phyloP scores from a whole-genome alignment of 75 land plant genomes.

The Azolla pinnata region DNA sequence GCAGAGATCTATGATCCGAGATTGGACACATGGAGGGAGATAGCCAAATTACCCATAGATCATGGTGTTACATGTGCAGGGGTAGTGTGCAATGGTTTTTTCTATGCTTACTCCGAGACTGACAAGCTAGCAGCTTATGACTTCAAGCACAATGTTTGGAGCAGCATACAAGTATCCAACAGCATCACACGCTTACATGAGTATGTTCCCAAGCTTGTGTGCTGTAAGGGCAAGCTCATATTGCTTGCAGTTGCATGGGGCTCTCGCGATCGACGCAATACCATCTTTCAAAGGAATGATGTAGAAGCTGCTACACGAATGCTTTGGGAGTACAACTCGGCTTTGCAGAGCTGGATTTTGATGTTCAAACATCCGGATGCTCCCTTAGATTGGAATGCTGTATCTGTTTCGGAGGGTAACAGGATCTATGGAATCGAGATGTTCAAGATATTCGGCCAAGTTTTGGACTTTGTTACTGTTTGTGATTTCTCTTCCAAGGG shows the following conservation, averaged over 20 bases:
- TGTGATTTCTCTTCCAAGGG: constrained; percentile 32
- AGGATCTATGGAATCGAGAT: constrained; percentile 64
- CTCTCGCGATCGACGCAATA: constrained; percentile 27
- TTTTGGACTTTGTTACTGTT: constrained; percentile 59
- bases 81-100: constrained; percentile 35
- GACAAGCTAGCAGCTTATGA: constrained; percentile 66
- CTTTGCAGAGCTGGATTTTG: constrained; percentile 42
- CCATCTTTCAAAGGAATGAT: constrained; percentile 9
- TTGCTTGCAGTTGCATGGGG: constrained; percentile 67
- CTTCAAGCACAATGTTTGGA: constrained; percentile 55
- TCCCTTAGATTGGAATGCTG: constrained; percentile 82
- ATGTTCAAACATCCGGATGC: constrained; percentile 74
- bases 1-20: constrained; percentile 66
- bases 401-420: constrained; percentile 42
- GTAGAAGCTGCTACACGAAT: constrained; percentile 58
- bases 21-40: constrained; percentile 58
- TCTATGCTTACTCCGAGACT: constrained; percentile 61
- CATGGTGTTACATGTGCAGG: constrained; percentile 56
- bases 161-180: constrained; percentile 33
- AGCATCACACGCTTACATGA: constrained; percentile 46
- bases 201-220: constrained; percentile 54
- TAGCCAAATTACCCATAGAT: constrained; percentile 44
- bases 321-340: constrained; percentile 50
- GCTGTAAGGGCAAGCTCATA: constrained; percentile 43
- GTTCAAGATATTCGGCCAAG: constrained; percentile 86